These are phyloP conservation scores for Hygrocybe punicea DNA, from an alignment of 768 basidiomycete genomes.

Conservation along the genomic window DNA sequence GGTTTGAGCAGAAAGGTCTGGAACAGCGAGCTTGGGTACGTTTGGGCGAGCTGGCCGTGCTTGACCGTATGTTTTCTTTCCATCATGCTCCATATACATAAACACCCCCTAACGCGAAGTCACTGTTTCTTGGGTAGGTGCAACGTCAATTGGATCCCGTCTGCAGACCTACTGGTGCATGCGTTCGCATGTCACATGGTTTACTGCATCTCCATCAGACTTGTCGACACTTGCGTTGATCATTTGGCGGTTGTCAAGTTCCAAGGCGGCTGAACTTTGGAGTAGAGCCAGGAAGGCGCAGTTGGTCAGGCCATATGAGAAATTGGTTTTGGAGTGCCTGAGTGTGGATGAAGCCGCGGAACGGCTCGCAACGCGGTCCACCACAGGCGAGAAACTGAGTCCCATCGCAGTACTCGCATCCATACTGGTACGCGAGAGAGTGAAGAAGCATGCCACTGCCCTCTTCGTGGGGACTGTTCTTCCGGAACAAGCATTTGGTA, in stretches of 20 bases:
- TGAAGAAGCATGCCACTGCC: constrained; percentile 49
- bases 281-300: constrained; percentile 16
- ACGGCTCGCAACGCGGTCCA: constrained; percentile 27
- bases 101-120: not conserved
- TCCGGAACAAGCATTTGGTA: constrained; percentile 14
- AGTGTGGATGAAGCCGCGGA: constrained; percentile 52
- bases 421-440: constrained; percentile 47
- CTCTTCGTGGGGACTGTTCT: constrained; percentile 50
- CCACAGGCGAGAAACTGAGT: constrained; percentile 24
- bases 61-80: constrained; percentile 14
- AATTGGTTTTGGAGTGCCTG: constrained; percentile 51
- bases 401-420: constrained; percentile 53
- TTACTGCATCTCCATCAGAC: constrained; percentile 43
- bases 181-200: constrained; percentile 39
- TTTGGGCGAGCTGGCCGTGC: constrained; percentile 42
- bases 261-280: constrained; percentile 10
- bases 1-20: constrained; percentile 39
- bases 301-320: constrained; percentile 44
- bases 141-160: constrained; percentile 38
- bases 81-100: not conserved
- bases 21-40: constrained; percentile 51
- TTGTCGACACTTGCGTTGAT: constrained; percentile 58
- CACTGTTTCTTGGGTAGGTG: constrained; percentile 15
- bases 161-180: constrained; percentile 56
- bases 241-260: constrained; percentile 31